phyloP scores from a whole-genome alignment of 108 stramenopile genomes.

The Pseudonitzschia delicatissima region DNA sequence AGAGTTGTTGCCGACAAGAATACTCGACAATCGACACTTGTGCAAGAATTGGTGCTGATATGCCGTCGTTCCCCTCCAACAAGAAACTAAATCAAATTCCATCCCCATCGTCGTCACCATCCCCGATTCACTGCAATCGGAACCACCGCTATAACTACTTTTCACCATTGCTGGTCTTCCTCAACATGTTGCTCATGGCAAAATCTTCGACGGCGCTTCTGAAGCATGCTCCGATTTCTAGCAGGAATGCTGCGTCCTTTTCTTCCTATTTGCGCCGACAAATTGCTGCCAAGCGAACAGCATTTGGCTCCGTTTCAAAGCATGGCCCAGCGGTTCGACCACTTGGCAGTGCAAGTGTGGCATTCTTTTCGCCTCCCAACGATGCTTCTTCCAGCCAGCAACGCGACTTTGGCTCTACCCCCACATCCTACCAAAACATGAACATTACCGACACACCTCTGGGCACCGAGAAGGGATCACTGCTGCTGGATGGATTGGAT shows the following conservation, averaged over 20 bases:
- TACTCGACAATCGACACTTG: too few relatives aligned
- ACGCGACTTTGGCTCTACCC: neutral
- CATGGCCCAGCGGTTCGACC: neutral
- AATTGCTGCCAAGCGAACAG: neutral
- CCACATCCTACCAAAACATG: constrained; percentile 23
- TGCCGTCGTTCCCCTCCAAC: neutral
- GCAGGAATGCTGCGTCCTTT: neutral
- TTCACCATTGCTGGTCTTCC: neutral
- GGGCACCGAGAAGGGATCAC: constrained; percentile 22
- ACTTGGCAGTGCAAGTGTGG: neutral
- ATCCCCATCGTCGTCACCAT: neutral
- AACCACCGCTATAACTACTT: neutral
- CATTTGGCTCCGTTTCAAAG: neutral
- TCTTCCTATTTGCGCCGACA: too few relatives aligned
- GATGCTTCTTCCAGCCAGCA: neutral
- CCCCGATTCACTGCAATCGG: neutral
- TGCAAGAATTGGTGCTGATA: too few relatives aligned
- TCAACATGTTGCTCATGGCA: neutral
- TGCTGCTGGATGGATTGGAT: constrained; percentile 64
- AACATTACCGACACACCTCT: constrained; percentile 42
- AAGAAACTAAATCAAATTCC: neutral
- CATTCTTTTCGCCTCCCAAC: neutral
- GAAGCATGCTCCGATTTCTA: constrained; percentile 1
- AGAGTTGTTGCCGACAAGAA: too few relatives aligned
- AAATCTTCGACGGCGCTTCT: neutral